Percentiles rank a stretch among this genome's conserved stretches.
Evolutionary conservation across 2,329 filamentous ascomycete genomes (phyloP).

Genomic region (Neonectria coccinea): DNA sequence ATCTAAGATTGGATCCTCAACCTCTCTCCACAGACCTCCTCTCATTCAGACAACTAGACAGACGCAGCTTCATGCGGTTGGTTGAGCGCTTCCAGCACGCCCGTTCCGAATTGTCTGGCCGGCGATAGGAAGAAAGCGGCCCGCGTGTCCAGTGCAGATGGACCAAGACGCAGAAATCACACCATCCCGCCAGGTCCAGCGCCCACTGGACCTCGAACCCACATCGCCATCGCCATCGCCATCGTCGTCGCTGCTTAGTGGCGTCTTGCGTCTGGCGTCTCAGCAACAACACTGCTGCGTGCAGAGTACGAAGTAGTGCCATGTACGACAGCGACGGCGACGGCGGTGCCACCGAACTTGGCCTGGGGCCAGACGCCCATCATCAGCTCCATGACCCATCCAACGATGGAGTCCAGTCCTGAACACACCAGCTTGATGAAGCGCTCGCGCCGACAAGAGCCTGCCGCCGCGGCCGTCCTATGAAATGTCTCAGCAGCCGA

Average conservation of each 20-base stretch:
- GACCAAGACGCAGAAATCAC: constrained; percentile 41
- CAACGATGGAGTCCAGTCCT: constrained; percentile 23
- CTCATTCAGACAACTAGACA: constrained; percentile 28
- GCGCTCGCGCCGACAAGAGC: constrained; percentile 28
- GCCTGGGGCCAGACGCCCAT: constrained; percentile 34
- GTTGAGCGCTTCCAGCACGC: constrained; percentile 31
- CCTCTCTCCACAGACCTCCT: constrained; percentile 27
- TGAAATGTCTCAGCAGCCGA: constrained; percentile 46
- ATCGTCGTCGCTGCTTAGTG: constrained; percentile 32
- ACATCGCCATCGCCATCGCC: constrained; percentile 38
- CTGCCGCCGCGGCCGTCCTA: constrained; percentile 31
- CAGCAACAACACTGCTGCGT: constrained; percentile 35
- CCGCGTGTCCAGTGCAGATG: constrained; percentile 32
- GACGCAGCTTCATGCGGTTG: constrained; percentile 42
- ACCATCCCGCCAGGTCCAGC: constrained; percentile 40
- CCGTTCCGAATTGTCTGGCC: constrained; percentile 35
- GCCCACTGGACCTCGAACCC: constrained; percentile 38
- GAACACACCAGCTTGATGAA: constrained; percentile 33
- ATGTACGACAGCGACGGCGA: constrained; percentile 35
- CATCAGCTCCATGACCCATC: constrained; percentile 30
- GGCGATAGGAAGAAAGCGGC: constrained; percentile 34
- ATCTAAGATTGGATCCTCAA: constrained; percentile 41
- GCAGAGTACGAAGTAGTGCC: constrained; percentile 21
- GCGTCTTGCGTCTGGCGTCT: constrained; percentile 33
- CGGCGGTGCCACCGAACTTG: constrained; percentile 37